Percentiles rank a stretch among this genome's conserved stretches.
Evolutionary conservation across 1,139 yeast species (phyloP).

Genomic region (Tardiomyces blankii): DNA sequence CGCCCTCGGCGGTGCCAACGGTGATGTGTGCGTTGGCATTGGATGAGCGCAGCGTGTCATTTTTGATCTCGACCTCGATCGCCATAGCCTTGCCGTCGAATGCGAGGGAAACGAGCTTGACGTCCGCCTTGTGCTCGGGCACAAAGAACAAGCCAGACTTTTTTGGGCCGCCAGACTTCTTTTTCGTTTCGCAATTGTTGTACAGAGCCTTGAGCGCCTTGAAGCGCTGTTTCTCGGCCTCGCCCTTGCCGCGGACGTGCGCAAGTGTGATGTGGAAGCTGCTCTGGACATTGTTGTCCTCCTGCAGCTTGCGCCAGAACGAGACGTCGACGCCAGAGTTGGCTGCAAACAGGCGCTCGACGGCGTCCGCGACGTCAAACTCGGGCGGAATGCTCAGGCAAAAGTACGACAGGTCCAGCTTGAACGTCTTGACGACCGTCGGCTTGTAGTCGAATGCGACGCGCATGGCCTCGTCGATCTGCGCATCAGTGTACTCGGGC

Average conservation of each 20-base stretch:
- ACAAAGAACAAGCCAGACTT: neutral
- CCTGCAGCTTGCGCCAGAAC: constrained; percentile 24
- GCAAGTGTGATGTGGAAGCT: constrained; percentile 72
- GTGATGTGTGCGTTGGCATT: constrained; percentile 64
- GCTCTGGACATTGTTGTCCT: constrained; percentile 34
- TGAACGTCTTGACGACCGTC: constrained; percentile 14
- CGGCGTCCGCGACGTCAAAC: constrained; percentile 6
- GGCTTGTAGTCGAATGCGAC: constrained; percentile 19
- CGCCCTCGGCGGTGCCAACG: constrained; percentile 43
- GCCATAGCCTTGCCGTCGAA: constrained; percentile 49
- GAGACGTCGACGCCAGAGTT: constrained; percentile 11
- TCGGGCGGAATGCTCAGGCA: constrained; percentile 8
- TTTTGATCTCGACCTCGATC: constrained; percentile 36
- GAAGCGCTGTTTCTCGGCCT: constrained; percentile 21
- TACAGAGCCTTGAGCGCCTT: constrained; percentile 16
- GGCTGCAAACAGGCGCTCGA: constrained; percentile 11
- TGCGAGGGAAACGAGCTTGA: constrained; percentile 36
- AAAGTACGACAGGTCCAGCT: constrained; percentile 10
- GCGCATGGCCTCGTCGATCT: constrained; percentile 18
- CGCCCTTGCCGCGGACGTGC: constrained; percentile 31
- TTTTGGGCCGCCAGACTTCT: constrained; percentile 20
- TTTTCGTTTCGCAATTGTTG: constrained; percentile 8
- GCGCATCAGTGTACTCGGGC: constrained; percentile 6
- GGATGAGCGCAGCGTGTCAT: constrained; percentile 24
- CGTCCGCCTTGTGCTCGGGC: constrained; percentile 16